Evolutionary conservation across 139 green algal species (phyloP), one percentile per base, ranked within the genome.

Genomic region (Yamagishiella unicocca): DNA sequence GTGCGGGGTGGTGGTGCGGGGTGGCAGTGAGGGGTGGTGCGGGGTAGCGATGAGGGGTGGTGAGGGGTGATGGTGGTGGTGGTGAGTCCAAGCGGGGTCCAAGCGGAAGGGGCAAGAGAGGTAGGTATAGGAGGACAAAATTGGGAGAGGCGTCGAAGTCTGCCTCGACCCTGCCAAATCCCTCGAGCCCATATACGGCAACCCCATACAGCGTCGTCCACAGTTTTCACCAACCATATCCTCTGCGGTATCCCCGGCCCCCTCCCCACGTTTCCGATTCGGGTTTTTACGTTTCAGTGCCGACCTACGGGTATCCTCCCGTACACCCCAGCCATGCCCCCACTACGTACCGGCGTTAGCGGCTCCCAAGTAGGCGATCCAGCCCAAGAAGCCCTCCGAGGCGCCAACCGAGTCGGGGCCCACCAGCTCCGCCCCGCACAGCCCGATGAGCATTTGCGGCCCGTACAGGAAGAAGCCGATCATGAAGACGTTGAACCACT

Each of bases 341-440:
- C n/a, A 21, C 71, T 27, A 84, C 81, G 37, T 67, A 90, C 90
- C 85, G 70, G 91, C 90, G 75, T 92, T 92, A 35, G 87, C 82
- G 22, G 87, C 89, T n/a, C 94, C 94, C 70, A 97, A 88, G 92
- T 97, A 97, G n/a, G 95, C 92, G 50, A 97, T 93, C 94, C 96
- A 98, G 76, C 97, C 97, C 70, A 99, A 93, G 94, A 99, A 98
- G 82, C 97, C 97, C 89, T 99, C 95, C 62, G 90, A 96, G 46
- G 97, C 96, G 25, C 96, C 96, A 62, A 99, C 97, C 38, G 90
- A 95, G 38, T 96, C 91, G 24, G 94, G 95, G 35, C 95, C 94
- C 58, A 99, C 97, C 66, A 98, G 92, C 94, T 99, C 97, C 33
- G 97, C 97, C 38, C 97, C 97, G 89, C 97, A 99, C 73, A 99